Conservation (phyloP, 1,284 basidiomycete genomes). For the Ceratobasidium sp. region DNA sequence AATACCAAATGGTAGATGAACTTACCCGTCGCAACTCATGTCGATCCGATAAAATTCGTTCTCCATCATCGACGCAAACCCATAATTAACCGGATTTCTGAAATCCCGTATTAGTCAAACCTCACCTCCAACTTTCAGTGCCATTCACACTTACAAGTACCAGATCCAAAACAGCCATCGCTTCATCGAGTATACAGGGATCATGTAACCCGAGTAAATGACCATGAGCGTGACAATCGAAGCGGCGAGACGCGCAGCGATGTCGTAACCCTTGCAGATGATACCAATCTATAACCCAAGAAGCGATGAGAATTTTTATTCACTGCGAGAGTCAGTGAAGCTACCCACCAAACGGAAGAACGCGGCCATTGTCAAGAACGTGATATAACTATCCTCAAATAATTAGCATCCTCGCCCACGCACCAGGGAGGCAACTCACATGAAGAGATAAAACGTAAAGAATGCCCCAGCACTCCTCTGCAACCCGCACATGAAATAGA, state of each 20-base stretch:
- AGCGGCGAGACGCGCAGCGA: constrained; percentile 56
- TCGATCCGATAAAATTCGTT: constrained; percentile 81
- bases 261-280: constrained; percentile 52
- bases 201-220: constrained; percentile 48
- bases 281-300: constrained; percentile 54
- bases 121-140: not conserved
- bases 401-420: constrained; percentile 36
- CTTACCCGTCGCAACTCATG: constrained; percentile 12
- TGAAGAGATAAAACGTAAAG: constrained; percentile 52
- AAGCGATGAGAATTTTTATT: constrained; percentile 39
- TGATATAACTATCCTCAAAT: constrained; percentile 44
- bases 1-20: no score
- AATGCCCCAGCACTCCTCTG: constrained; percentile 53
- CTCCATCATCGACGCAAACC: constrained; percentile 80
- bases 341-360: constrained; percentile 54
- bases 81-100: constrained; percentile 78
- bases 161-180: constrained; percentile 87
- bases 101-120: constrained; percentile 46
- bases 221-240: constrained; percentile 52
- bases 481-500: constrained; percentile 56
- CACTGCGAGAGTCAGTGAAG: not conserved
- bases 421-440: constrained; percentile 41
- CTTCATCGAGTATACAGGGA: constrained; percentile 73
- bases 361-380: constrained; percentile 55
- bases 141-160: constrained; percentile 39